A percentile compares a stretch with the other conserved stretches of the same genome.
Conservation (phyloP, 345 rosid genomes). For the Xanthoceras sorbifolium region DNA sequence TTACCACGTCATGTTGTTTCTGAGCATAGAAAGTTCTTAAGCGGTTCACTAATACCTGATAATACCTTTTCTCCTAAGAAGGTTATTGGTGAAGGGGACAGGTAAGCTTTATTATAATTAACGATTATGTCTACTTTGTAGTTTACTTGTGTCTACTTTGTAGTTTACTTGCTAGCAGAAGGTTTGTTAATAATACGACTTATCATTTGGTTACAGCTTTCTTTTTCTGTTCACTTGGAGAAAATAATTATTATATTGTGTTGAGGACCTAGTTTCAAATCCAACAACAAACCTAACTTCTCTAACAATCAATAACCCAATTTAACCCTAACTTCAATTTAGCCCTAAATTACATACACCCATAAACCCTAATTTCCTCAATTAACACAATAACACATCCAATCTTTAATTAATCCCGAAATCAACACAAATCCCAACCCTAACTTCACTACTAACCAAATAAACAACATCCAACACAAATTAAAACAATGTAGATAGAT, state of each 20-base stretch:
- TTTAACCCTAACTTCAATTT: too few species aligned
- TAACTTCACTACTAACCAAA: too few species aligned
- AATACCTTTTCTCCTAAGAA: conserved; percentile 53
- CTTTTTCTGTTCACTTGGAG: background rate
- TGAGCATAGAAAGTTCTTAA: conserved; percentile 55
- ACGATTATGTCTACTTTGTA: background rate
- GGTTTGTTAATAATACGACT: background rate
- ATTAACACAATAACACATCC: too few species aligned
- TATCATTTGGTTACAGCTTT: background rate
- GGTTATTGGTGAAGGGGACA: conserved; percentile 56
- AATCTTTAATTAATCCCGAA: too few species aligned
- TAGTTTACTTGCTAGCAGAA: background rate
- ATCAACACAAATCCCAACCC: too few species aligned
- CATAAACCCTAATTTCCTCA: too few species aligned
- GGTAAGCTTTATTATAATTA: conserved; percentile 43
- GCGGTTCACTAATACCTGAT: conserved; percentile 63
- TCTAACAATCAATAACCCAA: too few species aligned
- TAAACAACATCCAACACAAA: too few species aligned
- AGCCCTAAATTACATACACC: too few species aligned
- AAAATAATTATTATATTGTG: background rate
- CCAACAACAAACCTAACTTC: too few species aligned
- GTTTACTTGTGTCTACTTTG: background rate
- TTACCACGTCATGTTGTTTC: conserved; percentile 43
- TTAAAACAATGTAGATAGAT: too few species aligned
- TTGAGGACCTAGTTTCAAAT: too few species aligned